phyloP scores from a whole-genome alignment of 345 rosid species.

The Lepidium didymum region DNA sequence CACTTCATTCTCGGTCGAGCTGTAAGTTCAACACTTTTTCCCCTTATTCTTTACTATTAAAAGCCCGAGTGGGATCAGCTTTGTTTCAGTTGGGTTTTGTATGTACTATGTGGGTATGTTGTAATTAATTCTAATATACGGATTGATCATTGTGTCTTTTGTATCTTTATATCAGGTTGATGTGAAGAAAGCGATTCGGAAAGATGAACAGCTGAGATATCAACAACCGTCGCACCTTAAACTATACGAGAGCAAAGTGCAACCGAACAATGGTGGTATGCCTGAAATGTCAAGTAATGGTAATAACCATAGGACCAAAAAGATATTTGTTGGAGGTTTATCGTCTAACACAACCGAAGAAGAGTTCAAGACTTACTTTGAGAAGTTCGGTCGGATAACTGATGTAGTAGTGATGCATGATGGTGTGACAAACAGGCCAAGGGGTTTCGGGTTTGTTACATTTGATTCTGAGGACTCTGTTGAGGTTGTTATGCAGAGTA shows the following conservation, averaged over 20 bases:
- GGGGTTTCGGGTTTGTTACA: conserved; percentile 88
- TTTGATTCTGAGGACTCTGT: conserved; percentile 65
- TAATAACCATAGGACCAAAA: conserved; percentile 38
- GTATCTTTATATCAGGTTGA: conserved; percentile 38
- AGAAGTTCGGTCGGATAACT: conserved; percentile 57
- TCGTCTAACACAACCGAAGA: conserved; percentile 52
- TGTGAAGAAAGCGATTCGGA: conserved; percentile 47
- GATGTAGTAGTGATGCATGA: conserved; percentile 91
- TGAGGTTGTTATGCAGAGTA: conserved; percentile 52
- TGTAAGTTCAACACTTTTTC: conserved; percentile 38
- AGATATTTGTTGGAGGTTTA: conserved; percentile 84
- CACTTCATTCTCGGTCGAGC: conserved; percentile 64
- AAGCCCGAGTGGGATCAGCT: neutral
- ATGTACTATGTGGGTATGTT: neutral
- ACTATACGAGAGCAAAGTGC: conserved; percentile 2
- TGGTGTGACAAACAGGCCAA: conserved; percentile 54
- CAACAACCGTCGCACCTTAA: conserved; percentile 25
- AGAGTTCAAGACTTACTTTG: conserved; percentile 68
- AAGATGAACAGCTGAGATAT: conserved; percentile 31
- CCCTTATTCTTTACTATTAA: neutral
- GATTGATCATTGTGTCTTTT: neutral
- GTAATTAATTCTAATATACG: neutral
- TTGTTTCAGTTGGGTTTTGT: conserved; percentile 11
- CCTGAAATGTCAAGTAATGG: conserved; percentile 16
- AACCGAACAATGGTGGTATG: conserved; percentile 14